Percentiles rank a stretch among this genome's conserved stretches.
These are phyloP conservation scores for Paramecium pentaurelia DNA, from an alignment of 73 alveolate genomes.

Conservation along the genomic window DNA sequence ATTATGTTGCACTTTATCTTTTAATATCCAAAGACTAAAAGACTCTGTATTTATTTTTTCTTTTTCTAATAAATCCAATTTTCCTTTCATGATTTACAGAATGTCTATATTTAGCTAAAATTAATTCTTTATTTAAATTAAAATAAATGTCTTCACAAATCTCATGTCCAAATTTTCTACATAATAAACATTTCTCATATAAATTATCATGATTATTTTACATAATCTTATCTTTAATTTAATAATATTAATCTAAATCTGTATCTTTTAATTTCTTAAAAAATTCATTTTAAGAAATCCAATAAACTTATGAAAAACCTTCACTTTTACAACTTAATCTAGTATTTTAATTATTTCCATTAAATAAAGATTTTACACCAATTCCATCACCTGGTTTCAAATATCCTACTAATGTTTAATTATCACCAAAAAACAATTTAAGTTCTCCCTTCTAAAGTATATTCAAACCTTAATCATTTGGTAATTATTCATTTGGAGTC, in stretches of 20 bases:
- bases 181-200: neutral
- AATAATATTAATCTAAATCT: neutral
- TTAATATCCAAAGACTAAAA: neutral
- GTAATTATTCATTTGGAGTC: neutral
- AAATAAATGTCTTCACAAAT: neutral
- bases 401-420: neutral
- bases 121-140: neutral
- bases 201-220: neutral
- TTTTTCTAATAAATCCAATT: neutral
- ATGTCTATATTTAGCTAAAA: neutral
- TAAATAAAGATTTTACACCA: neutral
- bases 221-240: neutral
- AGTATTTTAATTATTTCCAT: neutral
- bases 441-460: neutral
- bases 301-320: neutral
- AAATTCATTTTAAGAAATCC: neutral
- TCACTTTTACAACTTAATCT: neutral
- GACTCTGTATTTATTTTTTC: neutral
- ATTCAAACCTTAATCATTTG: neutral
- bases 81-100: neutral
- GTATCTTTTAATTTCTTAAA: neutral
- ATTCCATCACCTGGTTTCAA: neutral
- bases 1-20: neutral
- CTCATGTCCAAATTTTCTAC: constrained; percentile 15
- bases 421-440: neutral